Percentiles rank a stretch among this genome's conserved stretches.
These are phyloP conservation scores for Trichosporon faecale DNA, from an alignment of 1,284 basidiomycete species.

Conservation along the genomic window DNA sequence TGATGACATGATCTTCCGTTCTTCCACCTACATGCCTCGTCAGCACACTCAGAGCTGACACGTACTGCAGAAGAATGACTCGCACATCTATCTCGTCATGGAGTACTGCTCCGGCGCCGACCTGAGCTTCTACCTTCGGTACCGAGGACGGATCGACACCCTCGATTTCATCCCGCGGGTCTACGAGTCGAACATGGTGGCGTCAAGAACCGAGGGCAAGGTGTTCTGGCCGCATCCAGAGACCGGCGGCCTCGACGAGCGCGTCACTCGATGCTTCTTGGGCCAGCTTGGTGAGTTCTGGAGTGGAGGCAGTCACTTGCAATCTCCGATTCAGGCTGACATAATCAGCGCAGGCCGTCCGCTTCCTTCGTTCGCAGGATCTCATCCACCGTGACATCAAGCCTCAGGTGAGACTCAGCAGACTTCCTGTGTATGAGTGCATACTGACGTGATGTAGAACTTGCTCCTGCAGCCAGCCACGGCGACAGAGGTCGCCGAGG, in stretches of 20 bases:
- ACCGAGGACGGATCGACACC: slow-evolving; percentile 77
- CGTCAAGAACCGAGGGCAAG: slow-evolving; percentile 55
- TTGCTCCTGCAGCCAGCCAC: slow-evolving; percentile 81
- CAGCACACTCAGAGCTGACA: slow-evolving; percentile 1
- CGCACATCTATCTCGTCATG: slow-evolving; percentile 96
- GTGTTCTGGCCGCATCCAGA: slow-evolving; percentile 86
- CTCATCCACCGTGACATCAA: slow-evolving; percentile 98
- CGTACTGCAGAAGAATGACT: slow-evolving; percentile 70
- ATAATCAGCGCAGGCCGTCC: slow-evolving; percentile 74
- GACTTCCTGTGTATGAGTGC: not conserved
- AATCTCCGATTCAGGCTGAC: slow-evolving; percentile 16
- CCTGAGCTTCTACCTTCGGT: slow-evolving; percentile 93
- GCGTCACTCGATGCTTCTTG: slow-evolving; percentile 87
- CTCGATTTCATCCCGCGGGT: slow-evolving; percentile 70
- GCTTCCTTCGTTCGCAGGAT: slow-evolving; percentile 83
- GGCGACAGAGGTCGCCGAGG: slow-evolving; percentile 70
- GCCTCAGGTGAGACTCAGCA: slow-evolving; percentile 64
- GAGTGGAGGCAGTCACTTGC: not conserved
- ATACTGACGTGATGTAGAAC: slow-evolving; percentile 60
- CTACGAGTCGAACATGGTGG: slow-evolving; percentile 51
- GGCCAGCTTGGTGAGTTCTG: slow-evolving; percentile 73
- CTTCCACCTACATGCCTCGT: not conserved
- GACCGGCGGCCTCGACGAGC: slow-evolving; percentile 84
- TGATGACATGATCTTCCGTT: not conserved
- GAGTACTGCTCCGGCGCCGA: slow-evolving; percentile 95